These are phyloP conservation scores for Aureobasidium lini DNA, from an alignment of 2,329 filamentous ascomycete species.

Conservation along the genomic window DNA sequence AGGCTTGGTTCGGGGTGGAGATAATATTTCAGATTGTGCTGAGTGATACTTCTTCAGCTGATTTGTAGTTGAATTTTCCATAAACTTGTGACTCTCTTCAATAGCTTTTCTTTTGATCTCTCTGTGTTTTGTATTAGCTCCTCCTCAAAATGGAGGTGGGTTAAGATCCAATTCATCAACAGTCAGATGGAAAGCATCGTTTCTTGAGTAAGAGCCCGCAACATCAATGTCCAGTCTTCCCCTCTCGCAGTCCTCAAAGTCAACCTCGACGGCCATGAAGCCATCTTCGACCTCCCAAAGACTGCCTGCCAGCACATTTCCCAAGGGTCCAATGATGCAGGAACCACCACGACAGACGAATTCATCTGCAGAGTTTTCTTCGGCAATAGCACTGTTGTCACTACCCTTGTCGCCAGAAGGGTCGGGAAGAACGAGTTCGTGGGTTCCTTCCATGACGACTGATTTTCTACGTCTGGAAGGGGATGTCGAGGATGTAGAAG, in stretches of 20 bases:
- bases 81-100: too few relatives aligned
- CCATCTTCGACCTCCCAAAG: constrained; percentile 71
- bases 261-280: constrained; percentile 64
- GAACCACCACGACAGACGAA: constrained; percentile 71
- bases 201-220: constrained; percentile 76
- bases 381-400: constrained; percentile 9
- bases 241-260: constrained; percentile 80
- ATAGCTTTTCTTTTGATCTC: too few relatives aligned
- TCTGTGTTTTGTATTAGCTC: too few relatives aligned
- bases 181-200: constrained; percentile 53
- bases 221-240: constrained; percentile 78
- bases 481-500: neutral
- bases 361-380: constrained; percentile 29
- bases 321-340: constrained; percentile 70
- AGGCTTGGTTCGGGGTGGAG: too few relatives aligned
- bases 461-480: constrained; percentile 9
- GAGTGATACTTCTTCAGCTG: too few relatives aligned
- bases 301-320: constrained; percentile 71
- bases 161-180: constrained; percentile 54
- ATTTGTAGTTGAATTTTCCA: too few relatives aligned
- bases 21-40: too few relatives aligned
- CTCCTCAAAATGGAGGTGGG: constrained; percentile 41
- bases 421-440: constrained; percentile 45
- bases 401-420: constrained; percentile 18
- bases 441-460: constrained; percentile 39